Evolutionary conservation across 2,329 filamentous ascomycete species (phyloP), one percentile per base, ranked within the genome.

Genomic region (Orbilia brochopaga): DNA sequence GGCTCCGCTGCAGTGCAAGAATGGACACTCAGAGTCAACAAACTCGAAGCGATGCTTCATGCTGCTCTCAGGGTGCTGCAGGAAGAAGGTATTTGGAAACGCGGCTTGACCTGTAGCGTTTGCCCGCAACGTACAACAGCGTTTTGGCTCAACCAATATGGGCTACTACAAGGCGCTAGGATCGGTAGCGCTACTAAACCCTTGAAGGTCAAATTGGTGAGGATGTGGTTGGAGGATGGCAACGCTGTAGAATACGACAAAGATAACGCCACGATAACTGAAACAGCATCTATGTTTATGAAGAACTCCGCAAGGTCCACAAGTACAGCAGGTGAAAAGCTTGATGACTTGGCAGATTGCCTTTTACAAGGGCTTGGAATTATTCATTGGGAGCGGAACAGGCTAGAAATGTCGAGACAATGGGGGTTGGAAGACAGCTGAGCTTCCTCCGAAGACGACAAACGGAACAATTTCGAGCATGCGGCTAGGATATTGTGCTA

Each of bases 1-100:
- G 85, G 88, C 7, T 83, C 81, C 0, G 80, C 85, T 0, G 84
- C 86, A 0, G 86, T 95, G 1, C 85, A 87, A 69, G 90, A 95
- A 79, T 95, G 91, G 91, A 93, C 90, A 1, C 78, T 94, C 44
- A 83, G 90, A 0, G 90, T 95, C 7, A 93, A 93, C 75, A 88
- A 89, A 76, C 84, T 95, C 21, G 91, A 95, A 78, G 86, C 87
- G 2, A 94, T 94, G 87, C 80, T 95, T 0, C 89, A 92, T 81
- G 88, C 88, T 7, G 83, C 87, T 11, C 79, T 93, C 40, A 82
- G 83, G 56, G 85, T 87, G 0, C 77, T 90, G 53, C 79, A 79
- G 51, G 78, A 80, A 17, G 78, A 83, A 54, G 80, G 80, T 0
- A 65, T 78, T 1, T 83, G 81, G 81, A 73, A 53, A 53, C 24